These are phyloP conservation scores for Fraxinus nigra DNA, from an alignment of 305 asterid genomes.

Conservation along the genomic window DNA sequence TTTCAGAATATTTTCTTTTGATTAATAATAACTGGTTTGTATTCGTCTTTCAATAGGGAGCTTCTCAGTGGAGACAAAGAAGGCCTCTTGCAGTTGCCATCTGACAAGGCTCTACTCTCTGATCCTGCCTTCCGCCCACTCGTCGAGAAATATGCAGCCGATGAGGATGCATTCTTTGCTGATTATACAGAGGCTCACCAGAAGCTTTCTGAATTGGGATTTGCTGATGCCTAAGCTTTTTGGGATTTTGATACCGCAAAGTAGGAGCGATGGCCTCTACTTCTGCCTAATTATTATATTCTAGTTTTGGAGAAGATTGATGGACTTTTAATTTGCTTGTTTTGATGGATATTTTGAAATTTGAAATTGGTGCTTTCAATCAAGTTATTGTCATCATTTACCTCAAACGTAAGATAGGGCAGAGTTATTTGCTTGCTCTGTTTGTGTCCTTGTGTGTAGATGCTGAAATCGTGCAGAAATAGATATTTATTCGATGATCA, in stretches of 20 bases:
- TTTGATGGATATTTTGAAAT: no score
- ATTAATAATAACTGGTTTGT: neutral
- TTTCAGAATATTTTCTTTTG: neutral
- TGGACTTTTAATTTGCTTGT: no score
- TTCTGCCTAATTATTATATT: no score
- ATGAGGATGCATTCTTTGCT: constrained; percentile 87
- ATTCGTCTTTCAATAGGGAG: constrained; percentile 44
- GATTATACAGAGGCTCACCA: constrained; percentile 75
- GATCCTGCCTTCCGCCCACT: constrained; percentile 76
- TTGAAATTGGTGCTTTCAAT: no score
- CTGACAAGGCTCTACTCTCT: constrained; percentile 73
- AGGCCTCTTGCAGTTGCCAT: constrained; percentile 79
- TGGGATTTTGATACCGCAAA: neutral
- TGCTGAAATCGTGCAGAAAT: neutral
- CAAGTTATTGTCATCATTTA: no score
- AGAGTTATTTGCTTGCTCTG: neutral
- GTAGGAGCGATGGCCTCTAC: no score
- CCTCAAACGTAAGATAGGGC: no score
- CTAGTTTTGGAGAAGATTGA: no score
- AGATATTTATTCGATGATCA: neutral
- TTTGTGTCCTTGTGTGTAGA: neutral
- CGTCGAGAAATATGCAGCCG: constrained; percentile 86
- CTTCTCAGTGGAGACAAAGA: constrained; percentile 78
- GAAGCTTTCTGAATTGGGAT: constrained; percentile 91
- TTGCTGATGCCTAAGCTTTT: constrained; percentile 53